These are phyloP conservation scores for Diaporthe destruens DNA, from an alignment of 2,329 filamentous ascomycete genomes.

Conservation along the genomic window DNA sequence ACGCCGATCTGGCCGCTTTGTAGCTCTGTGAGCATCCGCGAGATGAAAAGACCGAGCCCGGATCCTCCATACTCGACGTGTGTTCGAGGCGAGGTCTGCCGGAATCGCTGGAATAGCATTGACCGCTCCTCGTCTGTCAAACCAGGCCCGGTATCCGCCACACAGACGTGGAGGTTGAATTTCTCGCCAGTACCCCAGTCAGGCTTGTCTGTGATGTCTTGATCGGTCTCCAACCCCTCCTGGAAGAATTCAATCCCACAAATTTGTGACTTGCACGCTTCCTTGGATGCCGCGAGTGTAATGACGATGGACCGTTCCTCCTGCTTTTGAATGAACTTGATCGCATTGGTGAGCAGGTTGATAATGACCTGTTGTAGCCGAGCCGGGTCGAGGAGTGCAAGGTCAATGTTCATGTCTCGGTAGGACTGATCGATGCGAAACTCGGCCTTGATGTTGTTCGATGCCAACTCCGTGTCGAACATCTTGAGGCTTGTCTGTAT, in stretches of 20 bases:
- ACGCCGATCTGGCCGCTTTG: constrained; percentile 85
- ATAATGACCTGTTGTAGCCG: constrained; percentile 81
- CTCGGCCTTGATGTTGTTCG: constrained; percentile 78
- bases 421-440: constrained; percentile 78
- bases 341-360: constrained; percentile 78
- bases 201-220: constrained; percentile 62
- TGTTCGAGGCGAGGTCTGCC: constrained; percentile 80
- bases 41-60: constrained; percentile 83
- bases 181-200: constrained; percentile 81
- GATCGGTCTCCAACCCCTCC: constrained; percentile 55
- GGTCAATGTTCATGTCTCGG: constrained; percentile 72
- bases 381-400: constrained; percentile 82
- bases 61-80: constrained; percentile 85
- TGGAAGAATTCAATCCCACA: constrained; percentile 62
- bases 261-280: constrained; percentile 58
- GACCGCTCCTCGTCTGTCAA: constrained; percentile 79
- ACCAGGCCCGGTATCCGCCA: constrained; percentile 79
- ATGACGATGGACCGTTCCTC: constrained; percentile 72
- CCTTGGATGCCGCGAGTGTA: constrained; percentile 72
- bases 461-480: constrained; percentile 81
- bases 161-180: constrained; percentile 79
- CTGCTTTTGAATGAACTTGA: constrained; percentile 74
- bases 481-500: constrained; percentile 79
- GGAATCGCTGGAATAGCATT: constrained; percentile 82
- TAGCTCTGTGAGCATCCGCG: constrained; percentile 78